These are phyloP conservation scores for Magnaporthiopsis rhizophila DNA, from an alignment of 2,329 filamentous ascomycete genomes.

Conservation along the genomic window DNA sequence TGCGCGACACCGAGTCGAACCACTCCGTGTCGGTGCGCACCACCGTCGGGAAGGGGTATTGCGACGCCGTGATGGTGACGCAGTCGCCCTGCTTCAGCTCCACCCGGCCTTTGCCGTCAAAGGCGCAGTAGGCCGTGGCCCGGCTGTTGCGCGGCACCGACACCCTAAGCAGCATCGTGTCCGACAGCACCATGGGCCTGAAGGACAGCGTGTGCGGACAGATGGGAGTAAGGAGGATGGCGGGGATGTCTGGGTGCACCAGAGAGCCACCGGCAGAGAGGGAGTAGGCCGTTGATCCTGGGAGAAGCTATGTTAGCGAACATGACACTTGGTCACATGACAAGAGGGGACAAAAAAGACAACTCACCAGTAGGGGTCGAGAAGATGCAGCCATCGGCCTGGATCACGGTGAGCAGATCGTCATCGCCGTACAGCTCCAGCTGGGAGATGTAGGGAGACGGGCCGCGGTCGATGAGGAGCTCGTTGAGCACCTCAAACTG, in stretches of 20 bases:
- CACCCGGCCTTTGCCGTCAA: constrained; percentile 93
- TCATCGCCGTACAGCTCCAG: constrained; percentile 94
- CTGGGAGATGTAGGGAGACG: constrained; percentile 94
- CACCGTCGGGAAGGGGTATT: constrained; percentile 96
- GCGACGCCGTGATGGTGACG: constrained; percentile 90
- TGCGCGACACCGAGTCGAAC: constrained; percentile 92
- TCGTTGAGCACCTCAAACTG: constrained; percentile 98
- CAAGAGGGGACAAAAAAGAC: too few relatives aligned
- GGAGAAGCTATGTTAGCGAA: background rate
- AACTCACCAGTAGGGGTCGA: constrained; percentile 74
- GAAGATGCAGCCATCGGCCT: constrained; percentile 96
- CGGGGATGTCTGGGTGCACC: constrained; percentile 93
- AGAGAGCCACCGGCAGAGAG: constrained; percentile 91
- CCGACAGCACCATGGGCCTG: constrained; percentile 93
- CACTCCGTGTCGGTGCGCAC: constrained; percentile 85
- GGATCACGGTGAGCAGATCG: constrained; percentile 87
- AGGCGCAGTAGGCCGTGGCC: constrained; percentile 91
- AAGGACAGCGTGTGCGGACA: constrained; percentile 96
- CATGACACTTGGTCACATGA: background rate
- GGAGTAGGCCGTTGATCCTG: constrained; percentile 83
- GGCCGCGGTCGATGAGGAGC: constrained; percentile 94
- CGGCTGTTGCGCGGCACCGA: constrained; percentile 77
- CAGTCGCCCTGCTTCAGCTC: constrained; percentile 90
- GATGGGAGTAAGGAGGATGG: constrained; percentile 92
- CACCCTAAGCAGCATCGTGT: constrained; percentile 86